phyloP scores from a whole-genome alignment of 352 stramenopile species.

The Phytophthora sansomeana region DNA sequence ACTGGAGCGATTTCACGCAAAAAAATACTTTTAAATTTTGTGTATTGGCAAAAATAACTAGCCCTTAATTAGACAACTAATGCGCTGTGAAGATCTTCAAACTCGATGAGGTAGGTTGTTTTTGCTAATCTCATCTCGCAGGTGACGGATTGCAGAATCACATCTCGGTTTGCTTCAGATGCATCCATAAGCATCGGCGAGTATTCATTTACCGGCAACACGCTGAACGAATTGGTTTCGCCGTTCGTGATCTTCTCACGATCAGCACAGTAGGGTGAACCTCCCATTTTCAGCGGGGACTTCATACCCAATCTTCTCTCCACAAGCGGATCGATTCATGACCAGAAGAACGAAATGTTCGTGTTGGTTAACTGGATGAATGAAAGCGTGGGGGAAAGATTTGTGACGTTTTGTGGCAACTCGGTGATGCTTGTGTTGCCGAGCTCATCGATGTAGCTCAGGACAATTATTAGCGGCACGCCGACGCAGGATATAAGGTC shows the following conservation, averaged over 20 bases:
- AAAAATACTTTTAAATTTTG: too few relatives aligned
- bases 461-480: constrained; percentile 25
- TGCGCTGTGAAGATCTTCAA: constrained; percentile 5
- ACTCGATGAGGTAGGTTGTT: neutral
- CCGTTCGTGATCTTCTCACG: neutral
- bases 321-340: constrained; percentile 27
- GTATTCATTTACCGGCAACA: neutral
- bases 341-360: constrained; percentile 31
- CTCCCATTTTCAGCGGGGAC: neutral
- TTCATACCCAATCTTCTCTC: neutral
- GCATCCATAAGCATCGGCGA: constrained; percentile 2
- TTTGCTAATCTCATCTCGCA: neutral
- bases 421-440: constrained; percentile 18
- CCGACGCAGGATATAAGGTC: constrained; percentile 45
- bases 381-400: constrained; percentile 17
- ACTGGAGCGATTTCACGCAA: too few relatives aligned
- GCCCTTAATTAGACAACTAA: too few relatives aligned
- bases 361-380: constrained; percentile 34
- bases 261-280: neutral
- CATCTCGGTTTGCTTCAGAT: neutral
- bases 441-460: constrained; percentile 28
- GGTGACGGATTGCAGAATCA: neutral
- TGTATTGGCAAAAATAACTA: too few relatives aligned
- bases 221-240: neutral
- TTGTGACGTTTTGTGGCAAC: constrained; percentile 25